Evolutionary conservation across 2,329 filamentous ascomycete genomes (phyloP), one percentile per base, ranked within the genome.

Genomic region (Colletotrichum sp.): DNA sequence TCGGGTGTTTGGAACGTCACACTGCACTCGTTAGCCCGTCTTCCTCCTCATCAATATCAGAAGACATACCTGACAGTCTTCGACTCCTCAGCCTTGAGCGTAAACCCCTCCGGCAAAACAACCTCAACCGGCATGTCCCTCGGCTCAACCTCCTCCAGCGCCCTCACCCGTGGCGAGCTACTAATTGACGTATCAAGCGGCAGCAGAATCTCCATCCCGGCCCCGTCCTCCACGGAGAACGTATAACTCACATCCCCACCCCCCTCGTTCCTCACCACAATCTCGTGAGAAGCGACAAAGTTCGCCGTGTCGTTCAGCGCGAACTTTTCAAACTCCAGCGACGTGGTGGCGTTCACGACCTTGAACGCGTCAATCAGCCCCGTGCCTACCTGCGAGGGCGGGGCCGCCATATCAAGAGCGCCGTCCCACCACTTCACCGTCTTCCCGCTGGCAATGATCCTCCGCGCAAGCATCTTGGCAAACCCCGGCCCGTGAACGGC

Each of bases 261-360:
- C 30, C 81, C 85, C 8, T 80, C 80, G 77, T 88, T 88, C 44
- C 80, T 83, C 71, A 88, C 81, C 59, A 71, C 76, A n/a, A 81
- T 63, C 6, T 78, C 69, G 74, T 79, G 77, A 15, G 78, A 78
- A 44, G 71, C 77, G 28, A 80, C 80, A 72, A 88, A 85, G 75
- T 85, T 78, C 32, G 82, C 81, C 3, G 86, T 88, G 74, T 89
- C 87, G 72, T 88, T 88, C 72, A 88, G 84, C 8, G 82, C 81
- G 32, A 88, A 82, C 75, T 84, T 86, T 24, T 84, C 82, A 6
- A 84, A 84, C 15, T 82, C 81, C 28, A 88, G 78, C 16, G 80
- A 75, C 4, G 85, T 86, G 2, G 76, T 83, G 32, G 86, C 83
- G 44, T 85, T 82, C 15, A 88, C 81, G 6, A 86, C 82, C 72